Evolutionary conservation across 208 protist genomes (phyloP), one percentile per base, ranked within the genome.

Genomic region (Endotrypanum monterogeii): DNA sequence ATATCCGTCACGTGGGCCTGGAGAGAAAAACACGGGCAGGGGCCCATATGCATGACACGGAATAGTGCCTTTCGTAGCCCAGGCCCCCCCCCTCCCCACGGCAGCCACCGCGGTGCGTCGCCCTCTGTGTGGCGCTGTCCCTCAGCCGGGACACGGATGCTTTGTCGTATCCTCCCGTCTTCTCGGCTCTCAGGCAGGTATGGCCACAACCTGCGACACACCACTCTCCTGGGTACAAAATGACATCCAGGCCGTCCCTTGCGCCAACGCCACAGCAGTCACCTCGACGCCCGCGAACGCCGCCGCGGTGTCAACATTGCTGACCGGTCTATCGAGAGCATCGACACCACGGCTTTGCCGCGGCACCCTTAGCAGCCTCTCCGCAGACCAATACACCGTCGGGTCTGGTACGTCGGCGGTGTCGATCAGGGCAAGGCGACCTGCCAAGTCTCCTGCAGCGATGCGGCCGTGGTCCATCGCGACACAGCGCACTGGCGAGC

Each of bases 341-440:
- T 54, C 63, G 5, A 41, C 63, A 44, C 28, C n/a, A 30, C 23
- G 9, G 35, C 48, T 78, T 32, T 46, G 56, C 20, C 65, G 61
- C 52, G 71, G 52, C 28, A 78, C 50, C 20, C 73, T 68, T 12
- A 86, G 76, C 28, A 91, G 63, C 41, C 63, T 63, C 63, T 88
- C 76, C 3, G 78, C 76, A 5, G 67, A 74, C 84, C 86, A 87
- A 73, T 89, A 87, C 32, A 74, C 68, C 20, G 86, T 91, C 44
- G 84, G 78, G 44, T 81, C 66, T 28, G 87, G 83, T 37, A 84
- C 74, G 52, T 92, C 84, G 4, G 82, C 41, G 16, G 76, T 85
- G 74, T 90, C 85, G n/a, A 92, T 66, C 6, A 87, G 55, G 50
- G 85, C 78, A 32, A 92, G 76, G 35, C 78, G 68, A 16, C 83